These are phyloP conservation scores for Colletotrichum scovillei DNA, from an alignment of 2,329 filamentous ascomycete species.

Conservation along the genomic window DNA sequence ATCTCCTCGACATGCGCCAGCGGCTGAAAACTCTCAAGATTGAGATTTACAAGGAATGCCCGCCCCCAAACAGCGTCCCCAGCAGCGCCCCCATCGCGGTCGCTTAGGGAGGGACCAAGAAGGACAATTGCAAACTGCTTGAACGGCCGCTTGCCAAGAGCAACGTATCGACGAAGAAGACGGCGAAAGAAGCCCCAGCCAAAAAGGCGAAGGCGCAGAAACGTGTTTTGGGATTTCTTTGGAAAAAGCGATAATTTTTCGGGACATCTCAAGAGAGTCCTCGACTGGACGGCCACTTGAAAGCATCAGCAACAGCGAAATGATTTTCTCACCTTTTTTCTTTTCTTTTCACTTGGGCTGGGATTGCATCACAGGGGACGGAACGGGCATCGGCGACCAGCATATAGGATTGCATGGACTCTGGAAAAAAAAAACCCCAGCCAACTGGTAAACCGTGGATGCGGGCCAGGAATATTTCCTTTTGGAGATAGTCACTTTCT, in stretches of 20 bases:
- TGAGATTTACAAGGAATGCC: slow-evolving; percentile 64
- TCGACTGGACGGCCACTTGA: slow-evolving; percentile 32
- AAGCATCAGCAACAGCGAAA: slow-evolving; percentile 36
- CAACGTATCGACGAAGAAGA: slow-evolving; percentile 12
- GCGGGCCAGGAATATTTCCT: slow-evolving; percentile 14
- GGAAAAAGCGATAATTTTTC: slow-evolving; percentile 27
- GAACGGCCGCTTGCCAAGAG: neutral
- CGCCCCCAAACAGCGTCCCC: slow-evolving; percentile 32
- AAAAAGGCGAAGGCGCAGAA: neutral
- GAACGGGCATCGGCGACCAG: slow-evolving; percentile 24
- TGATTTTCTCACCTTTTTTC: slow-evolving; percentile 8
- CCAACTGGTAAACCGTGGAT: slow-evolving; percentile 16
- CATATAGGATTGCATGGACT: slow-evolving; percentile 34
- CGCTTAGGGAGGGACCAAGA: slow-evolving; percentile 22
- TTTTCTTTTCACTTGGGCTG: neutral
- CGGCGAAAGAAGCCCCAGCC: slow-evolving; percentile 1
- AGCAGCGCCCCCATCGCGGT: slow-evolving; percentile 34
- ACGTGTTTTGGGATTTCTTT: slow-evolving; percentile 19
- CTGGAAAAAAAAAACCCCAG: neutral
- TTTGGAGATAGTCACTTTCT: slow-evolving; percentile 10
- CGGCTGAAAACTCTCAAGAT: slow-evolving; percentile 67
- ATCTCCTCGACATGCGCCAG: slow-evolving; percentile 65
- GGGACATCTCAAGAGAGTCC: slow-evolving; percentile 27
- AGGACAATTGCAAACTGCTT: neutral
- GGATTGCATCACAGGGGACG: slow-evolving; percentile 26